phyloP scores from a whole-genome alignment of 208 protist species.

The Trypanosoma scelopori region DNA sequence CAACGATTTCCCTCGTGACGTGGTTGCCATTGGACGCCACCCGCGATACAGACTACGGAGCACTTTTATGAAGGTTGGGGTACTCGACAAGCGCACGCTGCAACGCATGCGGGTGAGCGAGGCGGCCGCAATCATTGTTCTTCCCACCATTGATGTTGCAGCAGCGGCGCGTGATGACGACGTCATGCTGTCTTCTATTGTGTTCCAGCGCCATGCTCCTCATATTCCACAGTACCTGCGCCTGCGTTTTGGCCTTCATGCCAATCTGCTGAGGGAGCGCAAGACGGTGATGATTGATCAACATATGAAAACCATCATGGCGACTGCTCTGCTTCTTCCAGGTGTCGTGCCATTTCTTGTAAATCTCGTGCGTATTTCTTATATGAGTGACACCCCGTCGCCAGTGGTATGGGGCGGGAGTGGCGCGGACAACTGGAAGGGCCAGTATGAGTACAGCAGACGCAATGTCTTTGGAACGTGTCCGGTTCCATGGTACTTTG shows the following conservation, averaged over 20 bases:
- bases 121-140: constrained; percentile 70
- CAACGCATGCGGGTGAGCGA: constrained; percentile 64
- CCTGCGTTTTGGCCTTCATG: constrained; percentile 79
- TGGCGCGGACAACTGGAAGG: constrained; percentile 71
- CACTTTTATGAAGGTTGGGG: constrained; percentile 66
- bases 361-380: constrained; percentile 78
- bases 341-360: constrained; percentile 86
- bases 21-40: constrained; percentile 67
- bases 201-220: constrained; percentile 74
- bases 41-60: constrained; percentile 78
- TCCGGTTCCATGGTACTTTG: constrained; percentile 59
- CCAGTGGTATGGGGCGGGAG: constrained; percentile 48
- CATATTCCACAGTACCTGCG: constrained; percentile 79
- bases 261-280: constrained; percentile 61
- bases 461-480: constrained; percentile 72
- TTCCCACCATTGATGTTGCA: constrained; percentile 67
- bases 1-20: constrained; percentile 49
- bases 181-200: constrained; percentile 78
- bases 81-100: constrained; percentile 57
- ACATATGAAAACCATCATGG: constrained; percentile 85
- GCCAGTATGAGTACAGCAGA: constrained; percentile 78
- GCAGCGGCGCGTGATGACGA: constrained; percentile 79
- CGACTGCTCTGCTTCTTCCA: constrained; percentile 72
- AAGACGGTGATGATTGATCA: constrained; percentile 69
- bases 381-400: constrained; percentile 49